Base-by-base conservation (phyloP, 306 rosid genomes). In the Prinsepia uniflora region DNA sequence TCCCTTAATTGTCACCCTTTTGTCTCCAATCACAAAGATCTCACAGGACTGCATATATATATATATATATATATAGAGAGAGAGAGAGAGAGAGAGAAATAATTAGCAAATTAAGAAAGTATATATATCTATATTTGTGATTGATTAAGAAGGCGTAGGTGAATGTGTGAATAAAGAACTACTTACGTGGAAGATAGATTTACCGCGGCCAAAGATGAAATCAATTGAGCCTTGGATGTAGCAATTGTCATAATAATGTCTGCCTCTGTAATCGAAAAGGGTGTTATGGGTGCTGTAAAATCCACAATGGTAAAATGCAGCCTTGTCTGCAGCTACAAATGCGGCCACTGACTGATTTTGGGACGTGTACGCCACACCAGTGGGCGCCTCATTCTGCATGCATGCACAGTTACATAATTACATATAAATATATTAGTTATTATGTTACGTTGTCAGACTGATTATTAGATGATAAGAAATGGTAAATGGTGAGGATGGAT, bases 331-430 rank as follows among this genome's bases (percentile, higher is more conserved):
- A 0, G 73, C 96, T 24, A 90, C 97, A 75, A 84, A 86, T 72
- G 86, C 96, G 15, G 97, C 99, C 79, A 91, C 99, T 0, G 97
- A 94, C 78, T 94, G 99, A 57, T 94, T 94, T 75, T 94, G 99
- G 0, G 99, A 94, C 12, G 99, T 91, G 72, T 89, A 91, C 0
- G 99, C 97, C 46, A 86, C 66, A 19, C 99, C 99, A 2, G 96
- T 94, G 0, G 99, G 99, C 63, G 99, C 99, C n/a, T 94, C 99
- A 73, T 94, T 94, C 99, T 91, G 85, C 15, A 43, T 46, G 10
- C 6, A 46, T 11, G 10, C 36, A 56, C 5, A 1, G 48, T 18
- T 5, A 14, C 5, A 36, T 6, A 30, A 36, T 11, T 10, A 15
- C n/a, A n/a, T 15, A 7, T 4, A 44, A 2, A 52, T 52, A 1